These are phyloP conservation scores for Neonectria coccinea DNA, from an alignment of 2,329 filamentous ascomycete species.

Conservation along the genomic window DNA sequence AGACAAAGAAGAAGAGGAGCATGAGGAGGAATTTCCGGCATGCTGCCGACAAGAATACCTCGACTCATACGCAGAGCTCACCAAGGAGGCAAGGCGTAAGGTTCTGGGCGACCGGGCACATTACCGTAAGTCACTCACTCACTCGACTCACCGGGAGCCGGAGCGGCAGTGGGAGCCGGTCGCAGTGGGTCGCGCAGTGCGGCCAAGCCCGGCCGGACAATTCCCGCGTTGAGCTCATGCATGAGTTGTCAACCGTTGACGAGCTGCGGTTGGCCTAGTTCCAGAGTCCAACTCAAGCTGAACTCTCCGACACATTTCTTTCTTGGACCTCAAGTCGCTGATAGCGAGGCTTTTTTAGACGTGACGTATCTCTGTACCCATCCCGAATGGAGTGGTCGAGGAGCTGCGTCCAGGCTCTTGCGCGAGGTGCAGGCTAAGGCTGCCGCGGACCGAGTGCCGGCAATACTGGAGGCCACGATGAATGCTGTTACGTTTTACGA, in stretches of 20 bases:
- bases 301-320: conserved; percentile 20
- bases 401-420: conserved; percentile 52
- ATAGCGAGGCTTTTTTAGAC: conserved; percentile 43
- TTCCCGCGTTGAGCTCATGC: conserved; percentile 14
- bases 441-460: conserved; percentile 46
- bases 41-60: conserved; percentile 48
- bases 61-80: conserved; percentile 49
- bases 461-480: conserved; percentile 55
- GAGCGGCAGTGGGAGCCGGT: conserved; percentile 7
- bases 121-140: conserved; percentile 51
- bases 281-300: conserved; percentile 19
- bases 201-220: conserved; percentile 9
- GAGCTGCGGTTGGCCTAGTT: conserved; percentile 14
- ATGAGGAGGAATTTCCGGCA: conserved; percentile 47
- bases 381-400: conserved; percentile 50
- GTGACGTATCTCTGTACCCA: conserved; percentile 56
- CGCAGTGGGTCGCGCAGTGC: neutral
- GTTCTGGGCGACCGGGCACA: conserved; percentile 48
- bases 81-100: conserved; percentile 47
- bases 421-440: conserved; percentile 50
- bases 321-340: conserved; percentile 22
- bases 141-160: conserved; percentile 16
- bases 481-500: conserved; percentile 54
- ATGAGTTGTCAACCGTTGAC: conserved; percentile 23
- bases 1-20: conserved; percentile 32